These are phyloP conservation scores for Backusella westeae DNA, from an alignment of 192 early-diverging fungal genomes.

Conservation along the genomic window DNA sequence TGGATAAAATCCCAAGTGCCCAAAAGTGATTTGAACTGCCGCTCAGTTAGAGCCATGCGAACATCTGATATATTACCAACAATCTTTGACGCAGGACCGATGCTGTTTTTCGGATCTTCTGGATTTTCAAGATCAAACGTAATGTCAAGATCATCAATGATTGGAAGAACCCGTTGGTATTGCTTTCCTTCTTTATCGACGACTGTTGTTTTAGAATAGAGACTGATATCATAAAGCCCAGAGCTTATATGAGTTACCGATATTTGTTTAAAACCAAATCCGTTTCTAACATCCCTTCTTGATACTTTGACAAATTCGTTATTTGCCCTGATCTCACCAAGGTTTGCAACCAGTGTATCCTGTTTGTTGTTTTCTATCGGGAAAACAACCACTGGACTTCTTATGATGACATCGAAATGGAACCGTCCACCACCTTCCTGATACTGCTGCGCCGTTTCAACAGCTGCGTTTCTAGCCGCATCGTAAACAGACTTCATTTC, in stretches of 20 bases:
- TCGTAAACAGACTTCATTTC: constrained; percentile 74
- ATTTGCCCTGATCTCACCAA: constrained; percentile 69
- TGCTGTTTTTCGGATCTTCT: constrained; percentile 31
- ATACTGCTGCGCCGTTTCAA: constrained; percentile 60
- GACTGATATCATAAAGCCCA: constrained; percentile 53
- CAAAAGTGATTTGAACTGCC: constrained; percentile 14
- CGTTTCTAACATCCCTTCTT: constrained; percentile 10
- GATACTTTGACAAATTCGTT: constrained; percentile 53
- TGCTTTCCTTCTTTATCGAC: background rate
- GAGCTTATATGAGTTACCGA: constrained; percentile 56
- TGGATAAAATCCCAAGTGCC: constrained; percentile 10
- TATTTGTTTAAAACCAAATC: constrained; percentile 26
- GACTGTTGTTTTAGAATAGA: constrained; percentile 38
- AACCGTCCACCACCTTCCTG: constrained; percentile 62
- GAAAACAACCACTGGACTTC: constrained; percentile 75
- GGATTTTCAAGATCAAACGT: constrained; percentile 48
- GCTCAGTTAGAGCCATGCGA: constrained; percentile 16
- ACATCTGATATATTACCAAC: constrained; percentile 24
- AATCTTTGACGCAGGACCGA: constrained; percentile 19
- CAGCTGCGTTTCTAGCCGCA: constrained; percentile 63
- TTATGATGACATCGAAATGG: constrained; percentile 71
- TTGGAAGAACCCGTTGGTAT: constrained; percentile 36
- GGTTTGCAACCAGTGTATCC: constrained; percentile 58
- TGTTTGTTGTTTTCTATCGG: constrained; percentile 48
- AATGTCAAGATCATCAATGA: constrained; percentile 72